phyloP scores from a whole-genome alignment of 805 yeast genomes.

The Candida glaebosa region DNA sequence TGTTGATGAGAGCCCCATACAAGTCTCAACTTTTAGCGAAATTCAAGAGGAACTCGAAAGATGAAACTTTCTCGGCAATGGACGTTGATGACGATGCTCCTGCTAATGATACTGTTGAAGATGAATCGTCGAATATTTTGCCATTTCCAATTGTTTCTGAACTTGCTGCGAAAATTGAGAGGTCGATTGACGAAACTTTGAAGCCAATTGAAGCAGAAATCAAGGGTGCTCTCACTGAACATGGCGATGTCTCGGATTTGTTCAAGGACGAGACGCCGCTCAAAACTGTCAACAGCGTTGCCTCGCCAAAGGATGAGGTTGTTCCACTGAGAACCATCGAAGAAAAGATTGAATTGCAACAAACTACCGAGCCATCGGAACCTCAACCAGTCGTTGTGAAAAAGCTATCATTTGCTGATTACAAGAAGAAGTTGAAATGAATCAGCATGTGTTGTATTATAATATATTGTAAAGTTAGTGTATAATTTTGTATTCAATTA shows the following conservation, averaged over 20 bases:
- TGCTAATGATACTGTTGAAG: not conserved
- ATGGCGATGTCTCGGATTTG: not conserved
- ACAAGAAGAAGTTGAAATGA: constrained; percentile 54
- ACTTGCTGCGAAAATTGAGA: constrained; percentile 19
- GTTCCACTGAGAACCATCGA: constrained; percentile 5
- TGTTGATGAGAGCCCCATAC: constrained; percentile 21
- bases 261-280: constrained; percentile 3
- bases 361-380: not conserved
- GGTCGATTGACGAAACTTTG: constrained; percentile 18
- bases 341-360: constrained; percentile 6
- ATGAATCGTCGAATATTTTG: constrained; percentile 5
- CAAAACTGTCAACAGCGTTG: not conserved
- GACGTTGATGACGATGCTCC: constrained; percentile 5
- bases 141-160: constrained; percentile 25
- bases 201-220: constrained; percentile 17
- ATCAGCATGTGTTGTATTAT: not conserved
- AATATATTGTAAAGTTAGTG: not conserved
- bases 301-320: constrained; percentile 4
- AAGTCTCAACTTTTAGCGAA: constrained; percentile 20
- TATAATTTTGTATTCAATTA: too few species aligned
- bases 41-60: constrained; percentile 11
- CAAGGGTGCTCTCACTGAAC: constrained; percentile 9
- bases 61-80: constrained; percentile 1
- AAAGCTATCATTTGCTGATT: constrained; percentile 73
- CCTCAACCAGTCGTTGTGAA: constrained; percentile 14